phyloP scores from a whole-genome alignment of 2,329 filamentous ascomycete genomes.

The Trichoderma sp. region DNA sequence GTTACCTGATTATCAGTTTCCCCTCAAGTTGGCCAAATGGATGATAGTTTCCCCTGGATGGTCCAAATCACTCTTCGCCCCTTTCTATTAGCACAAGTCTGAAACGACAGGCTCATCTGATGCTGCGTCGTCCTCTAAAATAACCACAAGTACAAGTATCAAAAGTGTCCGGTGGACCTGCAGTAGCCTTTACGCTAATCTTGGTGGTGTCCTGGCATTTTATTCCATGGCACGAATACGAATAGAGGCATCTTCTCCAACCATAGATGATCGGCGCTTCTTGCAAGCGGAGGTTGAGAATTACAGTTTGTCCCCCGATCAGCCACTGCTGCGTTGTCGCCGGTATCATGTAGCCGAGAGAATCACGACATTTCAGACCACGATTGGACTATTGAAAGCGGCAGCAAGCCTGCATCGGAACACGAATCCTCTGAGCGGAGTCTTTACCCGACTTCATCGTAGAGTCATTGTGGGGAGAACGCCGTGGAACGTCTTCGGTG shows the following conservation, averaged over 20 bases:
- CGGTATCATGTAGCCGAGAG: not conserved
- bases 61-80: not conserved
- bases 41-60: not conserved
- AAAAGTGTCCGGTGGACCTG: not conserved
- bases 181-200: slow-evolving; percentile 17
- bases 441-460: not conserved
- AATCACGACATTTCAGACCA: slow-evolving; percentile 6
- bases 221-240: not conserved
- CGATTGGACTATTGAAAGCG: not conserved
- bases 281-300: not conserved
- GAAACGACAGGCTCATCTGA: not conserved
- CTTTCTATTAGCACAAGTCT: not conserved
- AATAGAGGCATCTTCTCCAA: not conserved
- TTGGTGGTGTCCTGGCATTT: not conserved
- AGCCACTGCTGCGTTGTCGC: not conserved
- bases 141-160: not conserved
- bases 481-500: not conserved
- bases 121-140: not conserved
- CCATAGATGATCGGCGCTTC: not conserved
- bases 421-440: not conserved
- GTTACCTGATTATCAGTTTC: not conserved
- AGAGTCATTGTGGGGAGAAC: not conserved
- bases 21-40: not conserved
- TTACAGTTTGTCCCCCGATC: not conserved
- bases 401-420: not conserved